A percentile compares a stretch with the other conserved stretches of the same genome.
Conservation (phyloP, 352 stramenopile genomes). For the Peronosclerospora sorghi region DNA sequence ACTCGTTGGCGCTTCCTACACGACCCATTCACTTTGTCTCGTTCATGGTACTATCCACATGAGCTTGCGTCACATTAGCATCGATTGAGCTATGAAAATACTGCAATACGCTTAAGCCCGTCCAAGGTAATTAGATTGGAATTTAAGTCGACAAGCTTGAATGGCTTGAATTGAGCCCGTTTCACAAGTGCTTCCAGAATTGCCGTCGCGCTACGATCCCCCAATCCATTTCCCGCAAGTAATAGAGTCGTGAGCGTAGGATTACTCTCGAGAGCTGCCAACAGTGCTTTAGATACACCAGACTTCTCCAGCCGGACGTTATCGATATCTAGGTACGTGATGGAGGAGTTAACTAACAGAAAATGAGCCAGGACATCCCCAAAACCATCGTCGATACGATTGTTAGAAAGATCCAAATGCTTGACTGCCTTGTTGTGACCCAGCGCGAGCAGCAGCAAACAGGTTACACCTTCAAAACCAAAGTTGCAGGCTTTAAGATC, state of each 20-base stretch:
- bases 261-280: no score
- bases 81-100: slow-evolving; percentile 21
- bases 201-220: slow-evolving; percentile 34
- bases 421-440: no score
- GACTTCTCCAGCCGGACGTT: slow-evolving; percentile 44
- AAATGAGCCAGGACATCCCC: no score
- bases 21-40: background rate
- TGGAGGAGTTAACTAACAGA: no score
- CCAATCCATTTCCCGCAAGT: slow-evolving; percentile 58
- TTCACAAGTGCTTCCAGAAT: slow-evolving; percentile 42
- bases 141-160: no score
- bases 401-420: slow-evolving; percentile 61
- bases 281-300: slow-evolving; percentile 38
- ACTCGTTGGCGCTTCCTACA: no score
- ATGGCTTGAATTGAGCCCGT: no score
- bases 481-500: slow-evolving; percentile 61
- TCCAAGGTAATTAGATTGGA: slow-evolving; percentile 58
- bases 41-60: background rate
- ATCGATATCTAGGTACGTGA: slow-evolving; percentile 35
- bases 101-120: slow-evolving; percentile 27
- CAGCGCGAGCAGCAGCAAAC: slow-evolving; percentile 46
- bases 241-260: slow-evolving; percentile 36
- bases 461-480: slow-evolving; percentile 48
- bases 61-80: no score
- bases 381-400: slow-evolving; percentile 59